phyloP scores from a whole-genome alignment of 106 monocot genomes.

The Allium cepa region DNA sequence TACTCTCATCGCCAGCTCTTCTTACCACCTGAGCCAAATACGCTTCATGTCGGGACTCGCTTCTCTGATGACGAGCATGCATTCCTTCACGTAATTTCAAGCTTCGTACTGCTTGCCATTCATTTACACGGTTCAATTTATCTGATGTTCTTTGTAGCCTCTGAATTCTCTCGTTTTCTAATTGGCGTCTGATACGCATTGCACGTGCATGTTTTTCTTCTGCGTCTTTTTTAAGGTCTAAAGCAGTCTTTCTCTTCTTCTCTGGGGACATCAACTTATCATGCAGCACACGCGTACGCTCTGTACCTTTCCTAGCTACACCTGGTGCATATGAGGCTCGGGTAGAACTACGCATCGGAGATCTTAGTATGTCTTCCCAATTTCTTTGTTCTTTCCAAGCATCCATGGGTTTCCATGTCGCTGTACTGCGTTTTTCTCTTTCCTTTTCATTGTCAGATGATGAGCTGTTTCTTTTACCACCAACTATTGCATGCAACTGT shows the following conservation, averaged over 20 bases:
- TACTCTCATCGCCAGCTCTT: conserved; percentile 98
- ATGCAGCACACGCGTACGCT: conserved; percentile 65
- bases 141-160: conserved; percentile 87
- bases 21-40: conserved; percentile 85
- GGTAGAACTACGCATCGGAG: conserved; percentile 48
- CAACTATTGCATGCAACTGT: conserved; percentile 25
- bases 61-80: conserved; percentile 78
- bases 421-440: conserved; percentile 42
- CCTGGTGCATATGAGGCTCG: conserved; percentile 62
- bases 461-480: conserved; percentile 26
- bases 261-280: conserved; percentile 97
- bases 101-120: conserved; percentile 95
- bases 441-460: conserved; percentile 48
- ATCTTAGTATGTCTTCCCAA: conserved; percentile 95
- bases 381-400: conserved; percentile 98
- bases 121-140: conserved; percentile 89
- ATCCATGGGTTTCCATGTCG: conserved; percentile 80
- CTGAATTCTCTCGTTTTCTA: conserved; percentile 89
- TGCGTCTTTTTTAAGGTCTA: conserved; percentile 82
- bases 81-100: conserved; percentile 78
- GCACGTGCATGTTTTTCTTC: conserved; percentile 98
- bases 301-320: conserved; percentile 61
- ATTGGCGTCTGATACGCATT: conserved; percentile 73
- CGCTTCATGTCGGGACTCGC: conserved; percentile 91
- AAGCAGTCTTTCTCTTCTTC: conserved; percentile 79